Conservation (phyloP, 257 asterid species). For the Echites panduratus region DNA sequence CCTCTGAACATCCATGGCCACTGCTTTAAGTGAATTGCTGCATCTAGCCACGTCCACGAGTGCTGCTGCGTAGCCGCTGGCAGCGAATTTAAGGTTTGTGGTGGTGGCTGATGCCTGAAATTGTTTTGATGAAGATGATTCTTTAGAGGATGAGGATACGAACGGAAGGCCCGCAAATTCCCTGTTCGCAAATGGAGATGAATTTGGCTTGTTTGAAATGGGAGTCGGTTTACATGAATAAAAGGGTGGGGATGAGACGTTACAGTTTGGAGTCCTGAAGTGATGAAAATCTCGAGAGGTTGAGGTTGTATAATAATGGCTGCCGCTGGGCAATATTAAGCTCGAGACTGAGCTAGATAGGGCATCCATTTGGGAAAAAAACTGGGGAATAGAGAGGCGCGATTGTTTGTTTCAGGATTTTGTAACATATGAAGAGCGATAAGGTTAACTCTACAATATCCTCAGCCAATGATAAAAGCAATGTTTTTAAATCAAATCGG, state of each 20-base stretch:
- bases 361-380: slow-evolving; percentile 32
- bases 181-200: slow-evolving; percentile 6
- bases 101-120: neutral
- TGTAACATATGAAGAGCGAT: neutral
- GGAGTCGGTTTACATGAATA: slow-evolving; percentile 12
- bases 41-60: slow-evolving; percentile 39
- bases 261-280: slow-evolving; percentile 16
- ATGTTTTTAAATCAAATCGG: too few relatives aligned
- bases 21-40: slow-evolving; percentile 27
- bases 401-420: neutral
- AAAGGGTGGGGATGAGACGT: slow-evolving; percentile 7
- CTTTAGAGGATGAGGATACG: slow-evolving; percentile 7
- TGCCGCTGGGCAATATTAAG: slow-evolving; percentile 29
- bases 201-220: slow-evolving; percentile 17
- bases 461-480: neutral
- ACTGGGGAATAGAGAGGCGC: neutral
- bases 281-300: slow-evolving; percentile 21
- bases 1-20: slow-evolving; percentile 32
- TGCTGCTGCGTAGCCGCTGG: slow-evolving; percentile 59
- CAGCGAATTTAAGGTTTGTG: slow-evolving; percentile 22
- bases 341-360: slow-evolving; percentile 33
- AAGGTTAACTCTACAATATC: neutral
- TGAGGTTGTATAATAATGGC: slow-evolving; percentile 20
- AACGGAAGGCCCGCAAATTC: neutral
- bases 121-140: slow-evolving; percentile 12